Evolutionary conservation across 768 basidiomycete species (phyloP).

Genomic region (Rubroboletus pulcherrimus): DNA sequence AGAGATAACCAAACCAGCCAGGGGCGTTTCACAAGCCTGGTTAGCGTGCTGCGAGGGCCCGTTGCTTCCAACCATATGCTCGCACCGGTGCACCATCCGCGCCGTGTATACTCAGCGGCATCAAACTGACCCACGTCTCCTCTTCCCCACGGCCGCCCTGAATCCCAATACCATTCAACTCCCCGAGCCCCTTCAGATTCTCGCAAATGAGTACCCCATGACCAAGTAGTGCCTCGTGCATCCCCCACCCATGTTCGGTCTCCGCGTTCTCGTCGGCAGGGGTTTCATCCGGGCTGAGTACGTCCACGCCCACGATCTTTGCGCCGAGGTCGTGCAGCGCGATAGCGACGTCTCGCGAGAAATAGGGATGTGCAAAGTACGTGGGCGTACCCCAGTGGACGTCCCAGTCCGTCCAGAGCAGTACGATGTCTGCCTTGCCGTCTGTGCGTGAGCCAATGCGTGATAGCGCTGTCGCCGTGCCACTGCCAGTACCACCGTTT

Average conservation of each 20-base stretch:
- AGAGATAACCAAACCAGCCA: background rate
- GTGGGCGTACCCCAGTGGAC: constrained; percentile 43
- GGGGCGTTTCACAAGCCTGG: background rate
- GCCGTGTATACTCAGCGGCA: constrained; percentile 55
- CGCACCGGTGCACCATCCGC: constrained; percentile 71
- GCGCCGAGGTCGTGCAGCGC: constrained; percentile 50
- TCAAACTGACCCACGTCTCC: constrained; percentile 47
- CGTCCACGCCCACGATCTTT: constrained; percentile 58
- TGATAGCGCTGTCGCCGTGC: background rate
- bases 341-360: constrained; percentile 50
- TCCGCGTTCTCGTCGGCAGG: constrained; percentile 11
- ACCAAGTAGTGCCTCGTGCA: constrained; percentile 61
- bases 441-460: constrained; percentile 24
- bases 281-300: constrained; percentile 66
- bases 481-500: background rate
- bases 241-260: constrained; percentile 36
- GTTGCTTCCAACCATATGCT: constrained; percentile 53
- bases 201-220: constrained; percentile 64
- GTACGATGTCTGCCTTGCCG: constrained; percentile 37
- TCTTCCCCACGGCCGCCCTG: background rate
- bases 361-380: constrained; percentile 65
- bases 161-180: constrained; percentile 27
- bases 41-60: background rate
- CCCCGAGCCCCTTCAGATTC: constrained; percentile 57
- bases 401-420: constrained; percentile 71